Conservation (phyloP, 2,329 filamentous ascomycete genomes). For the Cercospora sesami region DNA sequence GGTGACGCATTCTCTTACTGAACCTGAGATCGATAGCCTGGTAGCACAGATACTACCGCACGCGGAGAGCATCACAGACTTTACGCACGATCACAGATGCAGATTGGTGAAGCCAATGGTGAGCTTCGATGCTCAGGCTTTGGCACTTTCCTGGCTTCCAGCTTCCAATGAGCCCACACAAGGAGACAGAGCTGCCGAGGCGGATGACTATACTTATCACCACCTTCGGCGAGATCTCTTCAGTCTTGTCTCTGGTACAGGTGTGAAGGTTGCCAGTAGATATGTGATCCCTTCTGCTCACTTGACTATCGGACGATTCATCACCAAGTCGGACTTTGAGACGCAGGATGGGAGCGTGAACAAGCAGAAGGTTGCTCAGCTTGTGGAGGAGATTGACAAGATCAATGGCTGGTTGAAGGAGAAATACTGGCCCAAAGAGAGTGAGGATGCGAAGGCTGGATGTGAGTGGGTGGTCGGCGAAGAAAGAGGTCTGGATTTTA, state of each 20-base stretch:
- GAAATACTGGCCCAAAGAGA: constrained; percentile 65
- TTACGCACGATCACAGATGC: constrained; percentile 66
- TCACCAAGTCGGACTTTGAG: constrained; percentile 62
- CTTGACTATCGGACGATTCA: constrained; percentile 80
- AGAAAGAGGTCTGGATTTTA: constrained; percentile 74
- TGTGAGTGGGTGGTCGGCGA: constrained; percentile 88
- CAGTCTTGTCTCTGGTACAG: constrained; percentile 57
- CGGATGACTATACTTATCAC: constrained; percentile 81
- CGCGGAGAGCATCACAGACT: constrained; percentile 63
- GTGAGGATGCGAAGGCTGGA: constrained; percentile 46
- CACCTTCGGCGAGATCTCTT: constrained; percentile 82
- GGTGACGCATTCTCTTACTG: constrained; percentile 74
- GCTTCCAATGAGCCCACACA: constrained; percentile 61
- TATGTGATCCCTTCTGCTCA: constrained; percentile 90
- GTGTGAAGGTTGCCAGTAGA: constrained; percentile 70
- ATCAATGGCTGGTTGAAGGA: constrained; percentile 73
- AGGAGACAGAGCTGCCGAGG: constrained; percentile 9
- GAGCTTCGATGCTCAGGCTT: constrained; percentile 79
- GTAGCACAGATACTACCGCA: constrained; percentile 58
- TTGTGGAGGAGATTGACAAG: constrained; percentile 70
- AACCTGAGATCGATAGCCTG: constrained; percentile 65
- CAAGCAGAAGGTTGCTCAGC: constrained; percentile 59
- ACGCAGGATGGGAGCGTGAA: constrained; percentile 46
- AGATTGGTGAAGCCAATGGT: constrained; percentile 79
- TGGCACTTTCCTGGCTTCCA: constrained; percentile 85